A percentile compares a stretch with the other conserved stretches of the same genome.
Evolutionary conservation across 2,329 filamentous ascomycete genomes (phyloP).

Genomic region (Botryotinia convoluta): DNA sequence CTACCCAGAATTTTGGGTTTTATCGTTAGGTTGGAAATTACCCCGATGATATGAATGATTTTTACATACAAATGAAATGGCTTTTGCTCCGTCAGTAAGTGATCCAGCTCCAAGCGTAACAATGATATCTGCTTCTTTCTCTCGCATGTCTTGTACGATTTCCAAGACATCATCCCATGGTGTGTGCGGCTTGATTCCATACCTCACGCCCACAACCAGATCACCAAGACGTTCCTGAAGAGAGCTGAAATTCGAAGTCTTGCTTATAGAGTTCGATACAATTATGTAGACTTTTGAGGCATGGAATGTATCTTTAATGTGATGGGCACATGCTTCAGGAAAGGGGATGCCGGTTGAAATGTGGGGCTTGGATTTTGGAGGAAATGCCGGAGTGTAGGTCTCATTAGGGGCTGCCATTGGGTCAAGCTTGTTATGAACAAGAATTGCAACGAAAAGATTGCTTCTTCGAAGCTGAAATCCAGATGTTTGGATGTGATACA

Average conservation of each 20-base stretch:
- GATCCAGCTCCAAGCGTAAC: conserved; percentile 39
- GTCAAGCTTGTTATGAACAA: background rate
- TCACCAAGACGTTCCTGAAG: conserved; percentile 32
- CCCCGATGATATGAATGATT: background rate
- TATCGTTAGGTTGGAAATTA: background rate
- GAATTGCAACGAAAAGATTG: background rate
- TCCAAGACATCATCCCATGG: conserved; percentile 38
- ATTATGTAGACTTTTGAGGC: conserved; percentile 36
- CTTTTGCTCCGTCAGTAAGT: conserved; percentile 38
- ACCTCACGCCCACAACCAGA: conserved; percentile 35
- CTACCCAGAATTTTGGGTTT: background rate
- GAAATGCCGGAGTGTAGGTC: conserved; percentile 55
- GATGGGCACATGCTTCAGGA: conserved; percentile 29
- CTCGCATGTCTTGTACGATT: conserved; percentile 33
- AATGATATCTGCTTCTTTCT: conserved; percentile 34
- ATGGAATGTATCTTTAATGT: conserved; percentile 34
- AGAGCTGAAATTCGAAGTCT: conserved; percentile 34
- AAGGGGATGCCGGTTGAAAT: conserved; percentile 23
- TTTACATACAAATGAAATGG: conserved; percentile 33
- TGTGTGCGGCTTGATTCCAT: conserved; percentile 37
- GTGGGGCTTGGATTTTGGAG: conserved; percentile 19
- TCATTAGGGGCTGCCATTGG: conserved; percentile 3
- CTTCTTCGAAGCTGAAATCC: background rate
- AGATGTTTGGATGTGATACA: background rate
- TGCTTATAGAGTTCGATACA: conserved; percentile 38